Evolutionary conservation across 192 early-diverging fungal genomes (phyloP).

Genomic region (Backusella luteola): DNA sequence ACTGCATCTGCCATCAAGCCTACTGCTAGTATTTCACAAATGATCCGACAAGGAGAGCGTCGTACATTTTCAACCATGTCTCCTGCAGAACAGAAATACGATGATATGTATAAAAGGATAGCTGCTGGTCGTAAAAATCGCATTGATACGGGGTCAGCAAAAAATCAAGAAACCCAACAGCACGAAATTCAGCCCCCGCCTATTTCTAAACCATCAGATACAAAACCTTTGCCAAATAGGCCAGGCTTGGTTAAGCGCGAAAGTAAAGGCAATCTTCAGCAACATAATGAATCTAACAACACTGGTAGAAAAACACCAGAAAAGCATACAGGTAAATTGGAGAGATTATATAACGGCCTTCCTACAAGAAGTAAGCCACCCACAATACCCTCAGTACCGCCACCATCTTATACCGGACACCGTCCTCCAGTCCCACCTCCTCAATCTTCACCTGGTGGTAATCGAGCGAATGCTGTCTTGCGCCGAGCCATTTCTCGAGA

Average conservation of each 20-base stretch:
- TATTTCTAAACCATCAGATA: background rate
- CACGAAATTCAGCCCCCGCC: background rate
- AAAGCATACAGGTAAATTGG: slow-evolving; percentile 13
- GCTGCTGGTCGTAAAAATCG: background rate
- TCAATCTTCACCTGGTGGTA: background rate
- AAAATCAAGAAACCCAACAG: background rate
- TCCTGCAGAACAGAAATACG: slow-evolving; percentile 36
- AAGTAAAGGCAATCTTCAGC: background rate
- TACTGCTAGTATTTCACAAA: slow-evolving; percentile 26
- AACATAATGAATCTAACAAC: background rate
- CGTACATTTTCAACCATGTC: slow-evolving; percentile 37
- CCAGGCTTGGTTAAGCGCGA: background rate
- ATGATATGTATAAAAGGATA: slow-evolving; percentile 36
- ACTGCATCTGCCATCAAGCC: slow-evolving; percentile 6
- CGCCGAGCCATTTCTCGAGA: slow-evolving; percentile 17
- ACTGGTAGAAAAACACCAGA: slow-evolving; percentile 4
- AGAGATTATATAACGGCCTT: slow-evolving; percentile 24
- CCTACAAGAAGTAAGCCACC: slow-evolving; percentile 18
- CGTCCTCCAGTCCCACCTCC: background rate
- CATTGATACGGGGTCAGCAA: background rate
- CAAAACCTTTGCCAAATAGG: background rate
- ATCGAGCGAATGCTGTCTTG: background rate
- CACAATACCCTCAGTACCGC: background rate
- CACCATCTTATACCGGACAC: background rate
- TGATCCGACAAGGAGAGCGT: slow-evolving; percentile 29